phyloP scores from a whole-genome alignment of 1,284 basidiomycete species.

The Cutaneotrichosporon dermatis region DNA sequence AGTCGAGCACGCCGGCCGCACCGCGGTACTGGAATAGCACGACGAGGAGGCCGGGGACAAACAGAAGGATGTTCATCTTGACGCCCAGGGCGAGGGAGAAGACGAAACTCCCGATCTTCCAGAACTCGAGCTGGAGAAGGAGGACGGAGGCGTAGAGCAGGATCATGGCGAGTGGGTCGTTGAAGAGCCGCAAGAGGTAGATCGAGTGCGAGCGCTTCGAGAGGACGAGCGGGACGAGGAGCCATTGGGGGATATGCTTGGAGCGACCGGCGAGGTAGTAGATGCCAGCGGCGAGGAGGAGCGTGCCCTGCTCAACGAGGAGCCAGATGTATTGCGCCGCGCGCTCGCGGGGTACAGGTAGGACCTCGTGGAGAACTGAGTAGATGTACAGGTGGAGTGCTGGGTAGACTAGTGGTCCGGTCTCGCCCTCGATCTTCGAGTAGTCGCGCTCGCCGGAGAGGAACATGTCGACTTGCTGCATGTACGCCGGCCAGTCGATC shows the following conservation, averaged over 20 bases:
- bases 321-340: constrained; percentile 76
- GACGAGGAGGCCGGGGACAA: constrained; percentile 79
- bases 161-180: constrained; percentile 83
- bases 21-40: constrained; percentile 72
- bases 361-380: constrained; percentile 61
- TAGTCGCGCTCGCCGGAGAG: constrained; percentile 82
- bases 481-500: constrained; percentile 68
- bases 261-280: constrained; percentile 57
- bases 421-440: constrained; percentile 77
- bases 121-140: constrained; percentile 59
- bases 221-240: constrained; percentile 69
- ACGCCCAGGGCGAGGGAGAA: constrained; percentile 67
- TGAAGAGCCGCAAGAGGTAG: constrained; percentile 87
- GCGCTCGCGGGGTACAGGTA: constrained; percentile 53
- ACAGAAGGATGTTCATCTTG: constrained; percentile 96
- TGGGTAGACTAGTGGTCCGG: constrained; percentile 92
- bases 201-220: constrained; percentile 95
- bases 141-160: constrained; percentile 49
- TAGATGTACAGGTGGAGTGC: constrained; percentile 89
- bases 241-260: constrained; percentile 64
- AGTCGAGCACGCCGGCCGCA: constrained; percentile 56
- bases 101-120: constrained; percentile 29
- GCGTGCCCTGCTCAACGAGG: constrained; percentile 63
- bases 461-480: constrained; percentile 72
- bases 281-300: constrained; percentile 63